Evolutionary conservation across 2,329 filamentous ascomycete species (phyloP).

Genomic region (Aspergillus persii): DNA sequence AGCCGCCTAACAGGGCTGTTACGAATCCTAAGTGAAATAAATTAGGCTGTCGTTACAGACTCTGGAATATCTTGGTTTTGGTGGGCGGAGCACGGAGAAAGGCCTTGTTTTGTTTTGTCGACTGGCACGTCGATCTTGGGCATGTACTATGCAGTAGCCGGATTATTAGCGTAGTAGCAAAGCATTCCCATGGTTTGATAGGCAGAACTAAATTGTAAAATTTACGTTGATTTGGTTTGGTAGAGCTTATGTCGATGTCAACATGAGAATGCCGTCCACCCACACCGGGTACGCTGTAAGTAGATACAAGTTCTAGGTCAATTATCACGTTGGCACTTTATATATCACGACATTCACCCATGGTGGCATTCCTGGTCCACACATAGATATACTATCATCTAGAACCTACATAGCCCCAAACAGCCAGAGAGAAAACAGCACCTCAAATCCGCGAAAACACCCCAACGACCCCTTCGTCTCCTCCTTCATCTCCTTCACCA

Average conservation of each 20-base stretch:
- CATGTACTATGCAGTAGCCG: slow-evolving; percentile 11
- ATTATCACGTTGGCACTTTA: no score
- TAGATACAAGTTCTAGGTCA: no score
- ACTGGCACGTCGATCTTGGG: neutral
- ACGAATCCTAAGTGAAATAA: slow-evolving; percentile 24
- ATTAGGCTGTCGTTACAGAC: slow-evolving; percentile 14
- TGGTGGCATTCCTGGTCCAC: neutral
- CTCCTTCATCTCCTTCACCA: slow-evolving; percentile 74
- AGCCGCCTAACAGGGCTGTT: slow-evolving; percentile 18
- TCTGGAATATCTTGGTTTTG: slow-evolving; percentile 2
- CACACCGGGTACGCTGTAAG: no score
- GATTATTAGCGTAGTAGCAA: slow-evolving; percentile 13
- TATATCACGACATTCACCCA: no score
- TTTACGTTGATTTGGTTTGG: neutral
- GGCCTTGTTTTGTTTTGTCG: neutral
- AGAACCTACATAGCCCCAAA: neutral
- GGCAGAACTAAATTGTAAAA: neutral
- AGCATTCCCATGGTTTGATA: neutral
- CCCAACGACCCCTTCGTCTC: slow-evolving; percentile 68
- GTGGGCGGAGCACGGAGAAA: neutral
- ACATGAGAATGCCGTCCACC: no score
- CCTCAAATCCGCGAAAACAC: slow-evolving; percentile 61
- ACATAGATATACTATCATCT: neutral
- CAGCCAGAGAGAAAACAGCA: neutral
- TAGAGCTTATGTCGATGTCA: neutral